A percentile compares a stretch with the other conserved stretches of the same genome.
Conservation (phyloP, 345 rosid species). For the Salix viminalis region DNA sequence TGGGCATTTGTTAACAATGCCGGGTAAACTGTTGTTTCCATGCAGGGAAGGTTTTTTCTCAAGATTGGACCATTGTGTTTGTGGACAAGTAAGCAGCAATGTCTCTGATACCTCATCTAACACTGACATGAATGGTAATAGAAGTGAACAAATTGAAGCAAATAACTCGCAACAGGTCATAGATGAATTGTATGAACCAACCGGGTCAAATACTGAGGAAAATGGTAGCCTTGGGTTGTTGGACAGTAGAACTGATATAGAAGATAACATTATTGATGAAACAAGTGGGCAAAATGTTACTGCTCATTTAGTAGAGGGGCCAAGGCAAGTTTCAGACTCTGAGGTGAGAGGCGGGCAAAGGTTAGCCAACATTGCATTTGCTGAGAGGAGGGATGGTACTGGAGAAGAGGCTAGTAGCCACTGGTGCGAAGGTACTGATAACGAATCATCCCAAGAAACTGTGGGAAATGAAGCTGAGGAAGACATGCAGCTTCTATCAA, state of each 20-base stretch:
- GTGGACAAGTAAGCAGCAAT: conserved; percentile 51
- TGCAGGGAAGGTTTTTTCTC: conserved; percentile 82
- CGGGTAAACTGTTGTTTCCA: not conserved
- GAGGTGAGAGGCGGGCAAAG: conserved; percentile 34
- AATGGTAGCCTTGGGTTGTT: conserved; percentile 25
- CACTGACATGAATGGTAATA: conserved; percentile 38
- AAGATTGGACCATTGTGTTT: conserved; percentile 58
- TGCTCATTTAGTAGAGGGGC: conserved; percentile 39
- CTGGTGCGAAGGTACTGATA: conserved; percentile 21
- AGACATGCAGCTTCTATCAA: not conserved
- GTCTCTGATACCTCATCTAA: conserved; percentile 57
- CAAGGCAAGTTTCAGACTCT: conserved; percentile 42
- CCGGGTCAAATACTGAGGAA: conserved; percentile 32
- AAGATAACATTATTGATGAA: conserved; percentile 27
- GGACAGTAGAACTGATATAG: conserved; percentile 36
- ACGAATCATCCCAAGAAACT: conserved; percentile 25
- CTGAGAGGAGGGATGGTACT: conserved; percentile 31
- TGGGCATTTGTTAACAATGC: not conserved
- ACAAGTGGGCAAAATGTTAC: conserved; percentile 38
- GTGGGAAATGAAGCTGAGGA: conserved; percentile 26
- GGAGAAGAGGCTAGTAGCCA: conserved; percentile 31
- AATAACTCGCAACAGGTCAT: conserved; percentile 28
- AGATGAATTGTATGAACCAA: conserved; percentile 32
- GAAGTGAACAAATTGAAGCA: conserved; percentile 39
- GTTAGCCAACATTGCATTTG: conserved; percentile 23